These are phyloP conservation scores for Elymus sibiricus DNA, from an alignment of 176 grass and related monocot genomes.

Conservation along the genomic window DNA sequence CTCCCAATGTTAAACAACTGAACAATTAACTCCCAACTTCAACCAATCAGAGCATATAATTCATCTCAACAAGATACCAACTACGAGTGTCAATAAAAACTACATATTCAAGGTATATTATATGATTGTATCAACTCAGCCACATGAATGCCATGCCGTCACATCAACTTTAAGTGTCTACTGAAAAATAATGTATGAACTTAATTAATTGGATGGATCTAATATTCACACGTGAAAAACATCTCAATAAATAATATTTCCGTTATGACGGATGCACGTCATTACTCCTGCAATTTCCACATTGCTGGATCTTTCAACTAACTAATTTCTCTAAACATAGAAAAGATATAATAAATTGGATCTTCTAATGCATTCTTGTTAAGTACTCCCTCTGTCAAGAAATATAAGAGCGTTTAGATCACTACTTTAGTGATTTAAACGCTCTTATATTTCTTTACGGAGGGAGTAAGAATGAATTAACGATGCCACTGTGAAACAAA, in stretches of 20 bases:
- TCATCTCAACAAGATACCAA: neutral
- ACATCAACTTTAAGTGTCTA: neutral
- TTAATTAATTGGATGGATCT: neutral
- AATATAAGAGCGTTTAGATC: too few relatives aligned
- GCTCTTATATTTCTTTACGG: too few relatives aligned
- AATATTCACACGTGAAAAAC: neutral
- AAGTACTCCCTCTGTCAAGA: too few relatives aligned
- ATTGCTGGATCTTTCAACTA: neutral
- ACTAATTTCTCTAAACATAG: neutral
- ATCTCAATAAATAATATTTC: neutral
- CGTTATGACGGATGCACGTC: neutral
- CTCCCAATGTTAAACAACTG: neutral
- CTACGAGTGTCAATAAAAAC: slow-evolving; percentile 3
- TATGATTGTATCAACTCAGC: slow-evolving; percentile 4
- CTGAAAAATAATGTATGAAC: neutral
- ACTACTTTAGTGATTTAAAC: too few relatives aligned
- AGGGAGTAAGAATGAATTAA: slow-evolving; percentile 1
- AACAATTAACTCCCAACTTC: neutral
- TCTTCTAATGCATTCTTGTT: neutral
- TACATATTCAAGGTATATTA: neutral
- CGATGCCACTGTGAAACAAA: neutral
- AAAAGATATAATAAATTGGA: neutral
- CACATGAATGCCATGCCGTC: neutral
- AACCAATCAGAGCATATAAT: slow-evolving; percentile 12
- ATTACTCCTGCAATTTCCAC: neutral